Conservation (phyloP, 2,329 filamentous ascomycete species). For the Diaporthe vaccinii region DNA sequence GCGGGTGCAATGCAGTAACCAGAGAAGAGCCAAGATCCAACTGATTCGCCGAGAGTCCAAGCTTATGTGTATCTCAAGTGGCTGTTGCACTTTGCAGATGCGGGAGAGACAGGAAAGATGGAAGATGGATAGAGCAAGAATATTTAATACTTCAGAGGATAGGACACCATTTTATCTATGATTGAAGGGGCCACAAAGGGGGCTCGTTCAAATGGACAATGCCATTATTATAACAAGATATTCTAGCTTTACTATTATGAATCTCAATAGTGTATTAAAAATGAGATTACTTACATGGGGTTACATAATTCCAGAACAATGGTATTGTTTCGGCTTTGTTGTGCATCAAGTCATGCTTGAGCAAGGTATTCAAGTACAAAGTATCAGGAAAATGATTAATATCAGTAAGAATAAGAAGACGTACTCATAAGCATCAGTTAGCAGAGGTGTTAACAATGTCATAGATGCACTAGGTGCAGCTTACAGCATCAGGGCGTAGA, state of each 20-base stretch:
- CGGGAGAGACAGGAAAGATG: no score
- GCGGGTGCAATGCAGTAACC: not conserved
- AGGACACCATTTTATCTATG: not conserved
- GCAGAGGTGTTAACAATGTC: not conserved
- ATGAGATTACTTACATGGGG: not conserved
- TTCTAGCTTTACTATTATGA: not conserved
- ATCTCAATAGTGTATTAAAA: not conserved
- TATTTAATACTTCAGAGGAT: not conserved
- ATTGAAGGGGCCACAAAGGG: not conserved
- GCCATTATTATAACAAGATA: not conserved
- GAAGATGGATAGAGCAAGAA: not conserved
- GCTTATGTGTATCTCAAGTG: not conserved
- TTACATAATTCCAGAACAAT: not conserved
- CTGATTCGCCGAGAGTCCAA: not conserved
- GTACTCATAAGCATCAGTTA: not conserved
- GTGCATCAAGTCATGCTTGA: not conserved
- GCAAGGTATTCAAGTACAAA: not conserved
- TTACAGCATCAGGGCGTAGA: not conserved
- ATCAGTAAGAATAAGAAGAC: not conserved
- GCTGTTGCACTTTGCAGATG: not conserved
- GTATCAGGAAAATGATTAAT: not conserved
- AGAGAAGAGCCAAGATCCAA: not conserved
- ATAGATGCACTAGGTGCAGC: not conserved
- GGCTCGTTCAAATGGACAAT: not conserved
- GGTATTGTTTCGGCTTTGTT: not conserved